These are phyloP conservation scores for Papiliotrema nemorosa DNA, from an alignment of 1,284 basidiomycete species.

Conservation along the genomic window DNA sequence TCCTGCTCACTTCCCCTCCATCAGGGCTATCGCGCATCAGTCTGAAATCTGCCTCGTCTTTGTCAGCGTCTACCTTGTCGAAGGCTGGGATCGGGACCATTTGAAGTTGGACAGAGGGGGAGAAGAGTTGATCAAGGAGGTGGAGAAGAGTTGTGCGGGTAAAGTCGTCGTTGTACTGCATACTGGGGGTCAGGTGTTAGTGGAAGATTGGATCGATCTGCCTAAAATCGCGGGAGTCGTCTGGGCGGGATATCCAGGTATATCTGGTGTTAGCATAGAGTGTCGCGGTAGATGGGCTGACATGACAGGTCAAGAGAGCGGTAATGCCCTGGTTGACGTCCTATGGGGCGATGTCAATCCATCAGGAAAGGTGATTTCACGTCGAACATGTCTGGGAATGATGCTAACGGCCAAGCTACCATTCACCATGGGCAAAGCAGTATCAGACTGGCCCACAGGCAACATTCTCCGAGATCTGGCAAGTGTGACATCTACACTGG, in stretches of 20 bases:
- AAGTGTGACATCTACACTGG: slow-evolving; percentile 2
- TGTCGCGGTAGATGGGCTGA: too few species aligned
- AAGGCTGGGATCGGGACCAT: slow-evolving; percentile 47
- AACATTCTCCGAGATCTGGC: slow-evolving; percentile 42
- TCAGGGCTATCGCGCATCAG: slow-evolving; percentile 29
- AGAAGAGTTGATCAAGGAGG: slow-evolving; percentile 65
- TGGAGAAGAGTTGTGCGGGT: slow-evolving; percentile 63
- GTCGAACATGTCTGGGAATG: background rate
- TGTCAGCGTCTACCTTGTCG: slow-evolving; percentile 47
- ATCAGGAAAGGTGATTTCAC: slow-evolving; percentile 53
- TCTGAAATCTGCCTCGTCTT: slow-evolving; percentile 52
- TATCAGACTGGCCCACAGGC: slow-evolving; percentile 48
- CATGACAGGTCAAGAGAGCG: slow-evolving; percentile 36
- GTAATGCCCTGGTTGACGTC: slow-evolving; percentile 74
- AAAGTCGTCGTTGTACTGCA: slow-evolving; percentile 75
- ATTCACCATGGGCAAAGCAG: slow-evolving; percentile 51
- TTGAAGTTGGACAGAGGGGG: slow-evolving; percentile 44
- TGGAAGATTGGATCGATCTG: slow-evolving; percentile 46
- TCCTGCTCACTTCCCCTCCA: slow-evolving; percentile 25
- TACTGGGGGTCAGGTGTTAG: slow-evolving; percentile 52
- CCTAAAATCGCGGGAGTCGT: slow-evolving; percentile 63
- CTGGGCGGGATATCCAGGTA: slow-evolving; percentile 76
- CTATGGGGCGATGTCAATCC: slow-evolving; percentile 75
- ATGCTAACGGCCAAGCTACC: slow-evolving; percentile 37
- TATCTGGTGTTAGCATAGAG: too few species aligned